Evolutionary conservation across 345 rosid genomes (phyloP), one percentile per base, ranked within the genome.

Genomic region (Eutrema heterophyllum): DNA sequence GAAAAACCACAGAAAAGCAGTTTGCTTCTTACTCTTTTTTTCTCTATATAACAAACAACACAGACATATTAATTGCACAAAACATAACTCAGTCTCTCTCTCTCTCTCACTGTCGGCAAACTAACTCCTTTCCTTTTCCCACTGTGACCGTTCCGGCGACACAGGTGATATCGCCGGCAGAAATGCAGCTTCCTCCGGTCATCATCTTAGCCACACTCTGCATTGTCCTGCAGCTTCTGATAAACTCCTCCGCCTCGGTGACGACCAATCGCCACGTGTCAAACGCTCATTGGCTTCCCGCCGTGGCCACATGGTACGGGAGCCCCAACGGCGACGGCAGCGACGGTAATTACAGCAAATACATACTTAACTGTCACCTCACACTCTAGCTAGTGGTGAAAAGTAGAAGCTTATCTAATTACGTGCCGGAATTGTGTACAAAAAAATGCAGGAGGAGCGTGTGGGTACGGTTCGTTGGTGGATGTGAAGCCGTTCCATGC

Each of bases 241-340:
- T 0, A 8, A 12, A 11, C 68, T 78, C 69, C 35, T 78, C 36
- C 0, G 69, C 43, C 12, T 46, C 33, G 11, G 14, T 24, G 26
- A 16, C 30, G 0, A 27, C 68, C 18, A 51, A 52, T 5, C 63
- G 73, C 29, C 77, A 65, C 77, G 43, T 83, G 81, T 44, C 75
- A 0, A 82, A 78, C 78, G 57, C 56, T 38, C 89, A 74, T 50
- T 95, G 99, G 99, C 81, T 75, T 38, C 93, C 92, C 12, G 98
- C 99, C 9, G 88, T 90, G 4, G 98, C 99, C 63, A 95, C 99
- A 56, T 95, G 99, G 99, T 95, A 95, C 80, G 99, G 99, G 43
- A 84, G 81, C 62, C 85, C 98, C 52, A 88, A 90, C 38, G 99
- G 99, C 2, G 99, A 95, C 67, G 99, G 99, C 51, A 95, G 98